These are phyloP conservation scores for Epichloe coenophiala DNA, from an alignment of 2,329 filamentous ascomycete species.

Conservation along the genomic window DNA sequence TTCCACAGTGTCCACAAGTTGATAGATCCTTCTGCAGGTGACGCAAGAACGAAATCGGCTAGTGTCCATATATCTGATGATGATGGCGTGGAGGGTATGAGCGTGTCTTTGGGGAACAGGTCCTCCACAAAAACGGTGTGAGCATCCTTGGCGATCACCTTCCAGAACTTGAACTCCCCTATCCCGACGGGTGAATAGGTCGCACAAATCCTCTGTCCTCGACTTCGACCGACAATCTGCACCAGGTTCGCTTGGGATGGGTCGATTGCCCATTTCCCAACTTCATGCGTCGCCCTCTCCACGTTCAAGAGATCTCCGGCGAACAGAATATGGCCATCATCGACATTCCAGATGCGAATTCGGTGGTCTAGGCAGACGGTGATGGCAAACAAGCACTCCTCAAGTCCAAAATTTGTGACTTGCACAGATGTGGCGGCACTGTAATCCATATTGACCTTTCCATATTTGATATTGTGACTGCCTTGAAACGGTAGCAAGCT, in stretches of 20 bases:
- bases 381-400: slow-evolving; percentile 45
- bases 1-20: slow-evolving; percentile 72
- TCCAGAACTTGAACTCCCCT: slow-evolving; percentile 92
- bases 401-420: slow-evolving; percentile 36
- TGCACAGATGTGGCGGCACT: slow-evolving; percentile 53
- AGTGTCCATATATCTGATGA: slow-evolving; percentile 68
- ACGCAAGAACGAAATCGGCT: slow-evolving; percentile 57
- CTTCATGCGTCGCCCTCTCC: slow-evolving; percentile 50
- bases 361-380: slow-evolving; percentile 83
- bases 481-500: slow-evolving; percentile 55
- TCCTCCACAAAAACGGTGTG: slow-evolving; percentile 55
- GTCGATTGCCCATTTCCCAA: slow-evolving; percentile 63
- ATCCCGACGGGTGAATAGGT: slow-evolving; percentile 81
- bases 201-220: slow-evolving; percentile 46
- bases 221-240: slow-evolving; percentile 48
- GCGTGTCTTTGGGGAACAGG: slow-evolving; percentile 44
- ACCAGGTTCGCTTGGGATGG: slow-evolving; percentile 67
- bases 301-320: slow-evolving; percentile 67
- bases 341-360: slow-evolving; percentile 77
- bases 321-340: slow-evolving; percentile 63
- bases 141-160: slow-evolving; percentile 49
- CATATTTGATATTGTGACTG: slow-evolving; percentile 49
- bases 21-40: slow-evolving; percentile 38
- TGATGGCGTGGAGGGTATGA: slow-evolving; percentile 57
- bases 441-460: slow-evolving; percentile 51